Percentiles rank a stretch among this genome's conserved stretches.
Conservation (phyloP, 2,329 filamentous ascomycete genomes). For the Venturia oleaginea region DNA sequence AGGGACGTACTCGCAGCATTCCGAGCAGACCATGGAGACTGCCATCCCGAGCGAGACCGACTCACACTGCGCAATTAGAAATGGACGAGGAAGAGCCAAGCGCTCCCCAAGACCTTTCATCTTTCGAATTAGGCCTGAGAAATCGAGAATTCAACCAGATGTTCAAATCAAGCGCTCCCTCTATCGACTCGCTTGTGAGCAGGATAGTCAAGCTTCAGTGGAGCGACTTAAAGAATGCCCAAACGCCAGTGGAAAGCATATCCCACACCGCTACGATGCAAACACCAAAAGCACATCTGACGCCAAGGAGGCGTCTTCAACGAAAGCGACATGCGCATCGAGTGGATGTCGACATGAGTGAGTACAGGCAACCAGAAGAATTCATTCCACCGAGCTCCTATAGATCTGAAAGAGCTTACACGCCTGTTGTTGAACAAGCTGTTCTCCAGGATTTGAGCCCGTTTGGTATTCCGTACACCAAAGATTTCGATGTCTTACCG, state of each 20-base stretch:
- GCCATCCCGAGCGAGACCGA: background rate
- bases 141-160: background rate
- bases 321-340: conserved; percentile 16
- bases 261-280: background rate
- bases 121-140: background rate
- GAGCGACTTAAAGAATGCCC: background rate
- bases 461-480: conserved; percentile 42
- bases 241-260: background rate
- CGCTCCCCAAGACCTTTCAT: background rate
- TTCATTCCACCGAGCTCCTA: background rate
- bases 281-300: background rate
- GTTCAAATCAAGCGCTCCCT: background rate
- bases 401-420: conserved; percentile 1
- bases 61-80: background rate
- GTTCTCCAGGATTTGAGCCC: conserved; percentile 36
- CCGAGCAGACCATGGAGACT: background rate
- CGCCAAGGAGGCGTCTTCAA: background rate
- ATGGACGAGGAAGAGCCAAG: background rate
- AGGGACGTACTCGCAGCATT: background rate
- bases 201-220: background rate
- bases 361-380: conserved; percentile 37
- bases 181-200: background rate
- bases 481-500: conserved; percentile 44
- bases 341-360: conserved; percentile 36
- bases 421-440: conserved; percentile 16